Evolutionary conservation across 768 basidiomycete genomes (phyloP).

Genomic region (Boletus bicolor): DNA sequence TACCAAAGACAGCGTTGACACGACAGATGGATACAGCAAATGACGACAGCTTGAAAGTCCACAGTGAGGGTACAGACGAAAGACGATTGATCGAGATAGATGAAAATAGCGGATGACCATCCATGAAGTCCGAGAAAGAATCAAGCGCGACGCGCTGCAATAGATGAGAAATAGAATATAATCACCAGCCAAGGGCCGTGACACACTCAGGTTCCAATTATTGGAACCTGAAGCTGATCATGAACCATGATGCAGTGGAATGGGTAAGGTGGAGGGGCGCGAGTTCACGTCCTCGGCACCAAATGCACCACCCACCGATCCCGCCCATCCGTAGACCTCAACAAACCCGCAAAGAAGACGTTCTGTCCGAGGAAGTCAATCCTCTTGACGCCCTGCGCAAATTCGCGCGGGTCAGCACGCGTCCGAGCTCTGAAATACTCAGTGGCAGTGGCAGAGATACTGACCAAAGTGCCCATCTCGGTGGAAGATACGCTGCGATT

Average conservation of each 20-base stretch:
- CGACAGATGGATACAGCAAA: constrained; percentile 16
- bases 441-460: constrained; percentile 19
- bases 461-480: constrained; percentile 27
- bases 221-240: constrained; percentile 13
- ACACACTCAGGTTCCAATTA: constrained; percentile 9
- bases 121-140: constrained; percentile 12
- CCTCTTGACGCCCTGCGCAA: constrained; percentile 38
- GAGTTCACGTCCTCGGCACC: constrained; percentile 13
- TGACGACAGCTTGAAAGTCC: constrained; percentile 3
- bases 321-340: constrained; percentile 23
- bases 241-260: constrained; percentile 3
- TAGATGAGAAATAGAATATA: constrained; percentile 20
- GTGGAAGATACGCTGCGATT: constrained; percentile 22
- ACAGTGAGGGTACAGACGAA: constrained; percentile 14
- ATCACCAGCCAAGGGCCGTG: constrained; percentile 1
- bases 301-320: constrained; percentile 32
- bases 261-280: background rate
- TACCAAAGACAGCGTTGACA: background rate
- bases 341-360: constrained; percentile 31
- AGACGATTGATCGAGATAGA: background rate
- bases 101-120: constrained; percentile 9
- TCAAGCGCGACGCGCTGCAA: background rate
- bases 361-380: constrained; percentile 37
- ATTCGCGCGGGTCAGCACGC: constrained; percentile 33
- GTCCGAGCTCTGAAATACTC: constrained; percentile 31